Conservation (phyloP, 2,329 filamentous ascomycete species). For the Xylariaceae sp. region DNA sequence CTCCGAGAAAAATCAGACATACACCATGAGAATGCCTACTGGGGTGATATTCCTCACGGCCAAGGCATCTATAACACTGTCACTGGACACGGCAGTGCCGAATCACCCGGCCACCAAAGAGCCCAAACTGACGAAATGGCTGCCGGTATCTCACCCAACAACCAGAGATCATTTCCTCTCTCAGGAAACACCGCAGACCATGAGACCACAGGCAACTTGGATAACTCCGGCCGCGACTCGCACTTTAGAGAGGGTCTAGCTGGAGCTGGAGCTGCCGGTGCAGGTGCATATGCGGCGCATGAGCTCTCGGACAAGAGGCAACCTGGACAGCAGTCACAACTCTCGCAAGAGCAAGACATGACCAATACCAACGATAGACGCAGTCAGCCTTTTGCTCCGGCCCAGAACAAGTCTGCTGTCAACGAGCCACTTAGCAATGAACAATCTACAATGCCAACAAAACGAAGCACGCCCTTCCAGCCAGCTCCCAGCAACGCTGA, state of each 20-base stretch:
- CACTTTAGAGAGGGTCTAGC: conserved; percentile 17
- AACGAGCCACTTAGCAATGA: not conserved
- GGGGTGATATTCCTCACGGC: conserved; percentile 26
- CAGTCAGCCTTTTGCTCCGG: too few species aligned
- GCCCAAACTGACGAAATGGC: not conserved
- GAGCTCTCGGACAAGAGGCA: too few species aligned
- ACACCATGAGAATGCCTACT: conserved; percentile 24
- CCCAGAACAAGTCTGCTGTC: not conserved
- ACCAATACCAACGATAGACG: not conserved
- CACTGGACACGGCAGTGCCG: conserved; percentile 24
- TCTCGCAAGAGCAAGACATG: too few species aligned
- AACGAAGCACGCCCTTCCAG: too few species aligned
- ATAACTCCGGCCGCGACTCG: conserved; percentile 7
- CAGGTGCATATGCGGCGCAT: too few species aligned
- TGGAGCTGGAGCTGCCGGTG: conserved; percentile 10
- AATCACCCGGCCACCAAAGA: conserved; percentile 4
- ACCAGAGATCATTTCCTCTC: conserved; percentile 19
- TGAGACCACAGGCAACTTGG: not conserved
- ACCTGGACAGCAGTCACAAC: too few species aligned
- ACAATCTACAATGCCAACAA: not conserved
- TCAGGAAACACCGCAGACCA: not conserved
- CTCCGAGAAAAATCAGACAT: conserved; percentile 11
- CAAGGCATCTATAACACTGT: conserved; percentile 22
- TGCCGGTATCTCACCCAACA: not conserved
- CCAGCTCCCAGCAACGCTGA: conserved; percentile 2